A percentile compares a stretch with the other conserved stretches of the same genome.
Evolutionary conservation across 208 protist genomes (phyloP).

Genomic region (Polymyxa betae): DNA sequence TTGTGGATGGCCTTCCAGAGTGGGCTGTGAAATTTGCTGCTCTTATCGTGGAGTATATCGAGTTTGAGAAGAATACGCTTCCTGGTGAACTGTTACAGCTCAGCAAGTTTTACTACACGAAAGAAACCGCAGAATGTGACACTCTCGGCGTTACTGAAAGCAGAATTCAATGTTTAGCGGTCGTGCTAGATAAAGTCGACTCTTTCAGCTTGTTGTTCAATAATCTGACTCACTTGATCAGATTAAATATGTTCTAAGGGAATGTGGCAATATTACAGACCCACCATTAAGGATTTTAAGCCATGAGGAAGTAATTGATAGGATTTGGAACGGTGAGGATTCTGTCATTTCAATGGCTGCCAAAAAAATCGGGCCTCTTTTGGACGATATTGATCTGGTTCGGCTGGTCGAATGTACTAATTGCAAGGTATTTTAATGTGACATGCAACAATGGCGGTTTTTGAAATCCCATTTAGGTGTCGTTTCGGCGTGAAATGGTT

Average conservation of each 20-base stretch:
- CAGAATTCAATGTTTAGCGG: conserved; percentile 6
- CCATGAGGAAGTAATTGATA: conserved; percentile 10
- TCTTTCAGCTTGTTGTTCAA: background rate
- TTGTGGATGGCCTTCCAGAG: conserved; percentile 33
- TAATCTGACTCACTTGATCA: background rate
- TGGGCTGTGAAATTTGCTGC: conserved; percentile 25
- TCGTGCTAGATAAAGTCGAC: background rate
- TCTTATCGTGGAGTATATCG: conserved; percentile 54
- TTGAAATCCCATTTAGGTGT: background rate
- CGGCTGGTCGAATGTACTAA: conserved; percentile 21
- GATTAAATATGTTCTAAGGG: conserved; percentile 26
- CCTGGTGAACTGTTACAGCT: conserved; percentile 50
- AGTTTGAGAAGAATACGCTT: conserved; percentile 31
- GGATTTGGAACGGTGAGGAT: conserved; percentile 11
- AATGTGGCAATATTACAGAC: background rate
- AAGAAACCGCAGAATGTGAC: conserved; percentile 5
- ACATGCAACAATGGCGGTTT: background rate
- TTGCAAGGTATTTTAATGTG: background rate
- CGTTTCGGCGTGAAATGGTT: conserved; percentile 33
- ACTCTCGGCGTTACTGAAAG: conserved; percentile 30
- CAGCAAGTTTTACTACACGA: conserved; percentile 29
- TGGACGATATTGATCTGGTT: conserved; percentile 47
- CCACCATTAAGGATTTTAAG: background rate
- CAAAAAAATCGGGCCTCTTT: conserved; percentile 25
- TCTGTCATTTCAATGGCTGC: conserved; percentile 1